Evolutionary conservation across 192 early-diverging fungal genomes (phyloP).

Genomic region (Backusella liffmaniae): DNA sequence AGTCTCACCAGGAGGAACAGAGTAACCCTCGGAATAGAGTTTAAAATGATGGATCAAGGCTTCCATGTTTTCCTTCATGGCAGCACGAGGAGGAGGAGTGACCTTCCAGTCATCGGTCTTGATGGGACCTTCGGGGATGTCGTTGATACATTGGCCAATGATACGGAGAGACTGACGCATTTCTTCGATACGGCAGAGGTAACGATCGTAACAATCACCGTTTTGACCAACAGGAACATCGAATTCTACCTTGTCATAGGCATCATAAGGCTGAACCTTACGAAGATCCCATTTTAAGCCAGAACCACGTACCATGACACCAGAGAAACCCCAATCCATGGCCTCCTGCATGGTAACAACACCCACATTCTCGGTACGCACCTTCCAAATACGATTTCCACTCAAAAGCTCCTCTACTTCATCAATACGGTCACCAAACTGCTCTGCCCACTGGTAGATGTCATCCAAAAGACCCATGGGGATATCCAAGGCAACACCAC

Average conservation of each 20-base stretch:
- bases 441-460: constrained; percentile 91
- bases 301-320: constrained; percentile 93
- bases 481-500: constrained; percentile 91
- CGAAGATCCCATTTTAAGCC: constrained; percentile 94
- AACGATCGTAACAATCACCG: constrained; percentile 96
- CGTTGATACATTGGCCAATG: constrained; percentile 92
- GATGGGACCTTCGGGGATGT: constrained; percentile 92
- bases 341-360: constrained; percentile 87
- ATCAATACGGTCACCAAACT: constrained; percentile 87
- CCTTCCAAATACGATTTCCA: constrained; percentile 94
- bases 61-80: constrained; percentile 99
- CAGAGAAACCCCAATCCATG: constrained; percentile 89
- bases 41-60: constrained; percentile 99
- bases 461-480: constrained; percentile 94
- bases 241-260: constrained; percentile 93
- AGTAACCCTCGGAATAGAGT: constrained; percentile 97
- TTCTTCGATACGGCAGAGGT: constrained; percentile 96
- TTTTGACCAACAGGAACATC: constrained; percentile 94
- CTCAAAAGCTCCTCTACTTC: constrained; percentile 94
- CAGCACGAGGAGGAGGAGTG: constrained; percentile 83
- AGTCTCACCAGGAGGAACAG: constrained; percentile 95
- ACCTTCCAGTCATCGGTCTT: constrained; percentile 98
- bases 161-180: constrained; percentile 97
- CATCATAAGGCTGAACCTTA: constrained; percentile 93
- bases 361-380: constrained; percentile 84